Base-by-base conservation (phyloP, 139 green algal species). In the Chlorella sorokiniana region DNA sequence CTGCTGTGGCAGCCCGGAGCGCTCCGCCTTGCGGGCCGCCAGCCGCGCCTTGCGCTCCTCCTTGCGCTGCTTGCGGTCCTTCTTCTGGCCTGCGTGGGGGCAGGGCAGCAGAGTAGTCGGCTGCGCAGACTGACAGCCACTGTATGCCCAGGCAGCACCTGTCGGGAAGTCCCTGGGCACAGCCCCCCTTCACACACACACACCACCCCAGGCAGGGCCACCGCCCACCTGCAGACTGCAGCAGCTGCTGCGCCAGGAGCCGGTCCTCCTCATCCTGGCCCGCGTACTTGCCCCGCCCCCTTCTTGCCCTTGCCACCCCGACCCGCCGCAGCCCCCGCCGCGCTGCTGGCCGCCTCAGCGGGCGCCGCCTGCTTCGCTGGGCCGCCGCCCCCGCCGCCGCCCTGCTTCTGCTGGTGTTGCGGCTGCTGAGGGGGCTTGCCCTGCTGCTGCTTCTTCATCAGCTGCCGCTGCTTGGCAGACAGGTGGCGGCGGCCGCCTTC, bases 221-320 rank as follows among this genome's bases (percentile, higher is more conserved):
- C 42, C 29, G 74, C 84, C 83, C 79, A 81, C 83, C 86, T 80
- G 83, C 86, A 61, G 90, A 83, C 35, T 75, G 86, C 35, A 97
- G 83, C 54, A 95, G 38, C 44, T 87, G 61, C 81, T 94, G 84
- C 1, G 92, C 93, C 69, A 98, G 85, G 75, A 88, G 68, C 4
- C 92, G 85, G 76, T 99, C 96, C 81, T 98, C 95, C 73, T 97
- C 93, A 76, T 99, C 96, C 89, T 99, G 96, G 52, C 97, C 94
- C 0, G 84, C 93, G 72, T 99, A 99, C 81, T 94, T 96, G 37
- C 90, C 89, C 85, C 93, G 90, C 63, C 86, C 77, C 79, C 78
- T 93, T 91, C 82, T 97, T 97, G 40, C 69, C 79, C 78, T 97
- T 98, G 22, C 79, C 84, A 31, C 74, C 62, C 88, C 96, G 95